A percentile compares a stretch with the other conserved stretches of the same genome.
These are phyloP conservation scores for Globisporangium nagaii DNA, from an alignment of 352 stramenopile species.

Conservation along the genomic window DNA sequence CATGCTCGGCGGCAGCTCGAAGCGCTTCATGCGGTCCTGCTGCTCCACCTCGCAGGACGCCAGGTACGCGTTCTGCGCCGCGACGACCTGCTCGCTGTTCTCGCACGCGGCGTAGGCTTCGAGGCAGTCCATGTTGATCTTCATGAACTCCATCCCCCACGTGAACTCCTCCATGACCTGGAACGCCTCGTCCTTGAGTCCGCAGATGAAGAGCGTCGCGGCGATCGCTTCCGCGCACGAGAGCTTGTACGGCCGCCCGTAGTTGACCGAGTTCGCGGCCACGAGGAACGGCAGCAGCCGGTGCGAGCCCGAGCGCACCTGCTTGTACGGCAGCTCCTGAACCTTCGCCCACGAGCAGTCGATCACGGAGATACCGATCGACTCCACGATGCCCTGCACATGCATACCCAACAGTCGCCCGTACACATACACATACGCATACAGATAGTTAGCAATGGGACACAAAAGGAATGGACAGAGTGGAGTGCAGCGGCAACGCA, in stretches of 20 bases:
- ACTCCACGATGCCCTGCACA: constrained; percentile 52
- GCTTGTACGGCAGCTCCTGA: constrained; percentile 93
- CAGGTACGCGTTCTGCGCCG: constrained; percentile 68
- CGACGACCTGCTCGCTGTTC: constrained; percentile 67
- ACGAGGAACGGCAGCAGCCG: constrained; percentile 97
- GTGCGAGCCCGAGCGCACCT: constrained; percentile 92
- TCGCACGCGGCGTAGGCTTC: constrained; percentile 77
- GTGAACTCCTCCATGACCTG: constrained; percentile 92
- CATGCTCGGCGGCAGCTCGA: constrained; percentile 57
- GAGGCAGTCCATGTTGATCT: constrained; percentile 93
- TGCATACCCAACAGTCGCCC: background rate
- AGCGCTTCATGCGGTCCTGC: constrained; percentile 37
- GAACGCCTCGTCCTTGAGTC: constrained; percentile 83
- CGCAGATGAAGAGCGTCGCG: constrained; percentile 97
- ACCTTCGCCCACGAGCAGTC: constrained; percentile 98
- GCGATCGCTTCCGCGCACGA: constrained; percentile 97
- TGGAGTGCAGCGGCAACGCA: background rate
- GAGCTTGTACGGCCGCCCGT: constrained; percentile 94
- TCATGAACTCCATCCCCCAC: constrained; percentile 92
- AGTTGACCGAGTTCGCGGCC: constrained; percentile 99
- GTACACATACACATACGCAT: too few relatives aligned
- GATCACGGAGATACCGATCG: constrained; percentile 92
- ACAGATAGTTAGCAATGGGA: too few relatives aligned
- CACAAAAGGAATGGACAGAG: too few relatives aligned
- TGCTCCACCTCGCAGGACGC: constrained; percentile 59